phyloP scores from a whole-genome alignment of 2,329 filamentous ascomycete species.

The Stemphylium vesicarium region DNA sequence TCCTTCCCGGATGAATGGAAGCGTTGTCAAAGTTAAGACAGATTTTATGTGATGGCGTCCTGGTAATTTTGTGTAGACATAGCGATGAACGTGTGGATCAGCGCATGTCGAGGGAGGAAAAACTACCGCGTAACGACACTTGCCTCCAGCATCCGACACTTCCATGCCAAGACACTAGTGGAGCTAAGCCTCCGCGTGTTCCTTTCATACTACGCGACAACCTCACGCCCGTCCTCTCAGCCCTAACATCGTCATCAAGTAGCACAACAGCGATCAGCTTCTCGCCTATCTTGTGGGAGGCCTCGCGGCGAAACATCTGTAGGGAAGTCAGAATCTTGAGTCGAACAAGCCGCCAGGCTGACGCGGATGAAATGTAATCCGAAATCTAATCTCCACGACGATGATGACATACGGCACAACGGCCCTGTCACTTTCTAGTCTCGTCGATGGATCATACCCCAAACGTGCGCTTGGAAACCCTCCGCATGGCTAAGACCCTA shows the following conservation, averaged over 20 bases:
- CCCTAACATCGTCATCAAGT: neutral
- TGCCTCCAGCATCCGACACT: too few species aligned
- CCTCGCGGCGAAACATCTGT: neutral
- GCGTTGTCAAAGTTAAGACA: too few species aligned
- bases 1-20: too few species aligned
- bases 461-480: neutral
- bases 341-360: too few species aligned
- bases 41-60: too few species aligned
- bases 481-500: slow-evolving; percentile 3
- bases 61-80: too few species aligned
- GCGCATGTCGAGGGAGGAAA: too few species aligned
- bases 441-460: neutral
- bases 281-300: neutral
- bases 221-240: too few species aligned
- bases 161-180: slow-evolving; percentile 11
- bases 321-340: neutral
- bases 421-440: neutral
- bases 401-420: neutral
- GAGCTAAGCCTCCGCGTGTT: neutral
- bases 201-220: neutral
- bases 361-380: neutral
- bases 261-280: neutral
- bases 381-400: neutral
- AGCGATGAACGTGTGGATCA: too few species aligned
- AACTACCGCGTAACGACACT: too few species aligned